Percentiles rank a stretch among this genome's conserved stretches.
phyloP scores from a whole-genome alignment of 768 basidiomycete genomes.

The Pleurotus platypus region DNA sequence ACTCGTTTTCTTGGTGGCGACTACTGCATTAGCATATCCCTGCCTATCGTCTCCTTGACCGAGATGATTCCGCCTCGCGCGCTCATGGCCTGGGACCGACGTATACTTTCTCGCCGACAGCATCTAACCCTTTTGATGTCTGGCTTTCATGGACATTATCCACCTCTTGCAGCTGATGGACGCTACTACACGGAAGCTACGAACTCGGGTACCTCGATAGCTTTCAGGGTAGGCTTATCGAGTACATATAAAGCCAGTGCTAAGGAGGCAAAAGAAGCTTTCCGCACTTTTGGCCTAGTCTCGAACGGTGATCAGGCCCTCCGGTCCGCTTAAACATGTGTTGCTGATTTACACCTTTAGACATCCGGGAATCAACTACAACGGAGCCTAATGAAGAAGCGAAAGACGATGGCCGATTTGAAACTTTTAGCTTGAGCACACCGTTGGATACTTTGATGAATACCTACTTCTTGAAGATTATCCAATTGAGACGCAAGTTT shows the following conservation, averaged over 20 bases:
- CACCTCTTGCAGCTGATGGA: constrained; percentile 43
- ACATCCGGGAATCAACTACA: neutral
- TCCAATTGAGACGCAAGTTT: constrained; percentile 49
- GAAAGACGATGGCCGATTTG: constrained; percentile 41
- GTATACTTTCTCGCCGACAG: constrained; percentile 51
- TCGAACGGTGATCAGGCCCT: constrained; percentile 23
- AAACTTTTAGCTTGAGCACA: constrained; percentile 59
- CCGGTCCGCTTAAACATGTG: neutral
- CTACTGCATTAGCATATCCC: constrained; percentile 51
- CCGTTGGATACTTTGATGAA: constrained; percentile 62
- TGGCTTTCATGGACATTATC: constrained; percentile 50
- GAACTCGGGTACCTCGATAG: constrained; percentile 29
- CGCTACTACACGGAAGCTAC: constrained; percentile 30
- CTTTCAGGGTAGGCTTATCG: constrained; percentile 64
- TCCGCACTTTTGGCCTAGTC: constrained; percentile 48
- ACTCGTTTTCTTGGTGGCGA: constrained; percentile 47
- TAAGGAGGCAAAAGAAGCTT: constrained; percentile 42
- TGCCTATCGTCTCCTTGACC: constrained; percentile 51
- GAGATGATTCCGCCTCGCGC: constrained; percentile 57
- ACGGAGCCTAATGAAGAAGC: constrained; percentile 24
- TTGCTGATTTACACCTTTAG: neutral
- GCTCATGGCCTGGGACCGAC: constrained; percentile 71
- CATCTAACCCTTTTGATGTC: constrained; percentile 66
- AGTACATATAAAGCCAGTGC: constrained; percentile 55
- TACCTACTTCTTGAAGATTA: constrained; percentile 48